Percentiles rank a stretch among this genome's conserved stretches.
Conservation (phyloP, 2,329 filamentous ascomycete species). For the Scytalidium lignicola region DNA sequence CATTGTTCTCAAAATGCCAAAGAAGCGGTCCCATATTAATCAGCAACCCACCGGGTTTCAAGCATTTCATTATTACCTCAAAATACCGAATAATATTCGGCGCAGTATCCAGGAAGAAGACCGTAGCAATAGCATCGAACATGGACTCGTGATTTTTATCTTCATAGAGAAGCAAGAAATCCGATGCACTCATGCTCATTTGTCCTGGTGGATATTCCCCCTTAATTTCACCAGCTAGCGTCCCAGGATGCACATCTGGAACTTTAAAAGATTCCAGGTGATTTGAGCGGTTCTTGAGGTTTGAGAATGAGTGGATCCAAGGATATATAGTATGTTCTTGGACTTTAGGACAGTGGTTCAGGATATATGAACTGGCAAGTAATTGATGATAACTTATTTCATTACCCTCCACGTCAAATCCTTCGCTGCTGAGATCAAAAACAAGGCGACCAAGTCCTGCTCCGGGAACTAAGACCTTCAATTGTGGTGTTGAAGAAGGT, state of each 20-base stretch:
- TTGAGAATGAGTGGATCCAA: slow-evolving; percentile 84
- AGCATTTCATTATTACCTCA: slow-evolving; percentile 72
- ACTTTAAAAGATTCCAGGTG: slow-evolving; percentile 71
- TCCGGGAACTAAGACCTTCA: slow-evolving; percentile 78
- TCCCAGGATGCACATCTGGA: slow-evolving; percentile 73
- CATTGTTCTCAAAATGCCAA: slow-evolving; percentile 89
- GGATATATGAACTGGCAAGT: slow-evolving; percentile 73
- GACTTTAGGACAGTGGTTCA: slow-evolving; percentile 59
- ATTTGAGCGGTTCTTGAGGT: slow-evolving; percentile 66
- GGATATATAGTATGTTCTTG: slow-evolving; percentile 72
- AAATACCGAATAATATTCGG: slow-evolving; percentile 90
- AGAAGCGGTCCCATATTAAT: slow-evolving; percentile 87
- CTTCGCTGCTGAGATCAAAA: slow-evolving; percentile 72
- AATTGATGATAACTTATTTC: slow-evolving; percentile 97
- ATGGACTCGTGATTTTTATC: slow-evolving; percentile 51
- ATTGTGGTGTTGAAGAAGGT: slow-evolving; percentile 24
- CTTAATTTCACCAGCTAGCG: slow-evolving; percentile 34
- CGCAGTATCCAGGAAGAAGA: slow-evolving; percentile 97
- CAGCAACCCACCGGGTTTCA: slow-evolving; percentile 73
- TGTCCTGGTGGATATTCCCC: slow-evolving; percentile 41
- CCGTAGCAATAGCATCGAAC: slow-evolving; percentile 81
- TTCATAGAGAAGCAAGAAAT: slow-evolving; percentile 84
- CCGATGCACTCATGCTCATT: slow-evolving; percentile 91
- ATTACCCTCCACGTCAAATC: slow-evolving; percentile 79
- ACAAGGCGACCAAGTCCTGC: slow-evolving; percentile 85